phyloP scores from a whole-genome alignment of 805 yeast species.

The Dipodascus albidus region DNA sequence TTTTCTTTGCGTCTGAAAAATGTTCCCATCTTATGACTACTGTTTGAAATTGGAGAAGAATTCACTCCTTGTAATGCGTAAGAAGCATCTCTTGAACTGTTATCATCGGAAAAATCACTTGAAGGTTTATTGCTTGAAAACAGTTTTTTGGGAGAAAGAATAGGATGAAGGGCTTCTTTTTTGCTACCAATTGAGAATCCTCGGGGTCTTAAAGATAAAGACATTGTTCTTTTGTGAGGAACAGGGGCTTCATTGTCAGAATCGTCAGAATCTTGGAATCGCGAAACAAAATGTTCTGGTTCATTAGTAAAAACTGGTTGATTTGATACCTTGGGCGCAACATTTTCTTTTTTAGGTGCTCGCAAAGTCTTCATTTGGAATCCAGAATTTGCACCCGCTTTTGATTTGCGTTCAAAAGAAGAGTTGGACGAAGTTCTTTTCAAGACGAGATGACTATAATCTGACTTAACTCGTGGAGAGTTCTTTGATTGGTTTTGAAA shows the following conservation, averaged over 20 bases:
- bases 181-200: constrained; percentile 2
- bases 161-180: neutral
- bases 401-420: constrained; percentile 2
- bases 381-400: neutral
- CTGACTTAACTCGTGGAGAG: neutral
- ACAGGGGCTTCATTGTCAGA: neutral
- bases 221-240: neutral
- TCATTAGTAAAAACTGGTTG: neutral
- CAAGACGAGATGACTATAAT: neutral
- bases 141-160: neutral
- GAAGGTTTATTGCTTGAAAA: neutral
- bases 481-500: too few species aligned
- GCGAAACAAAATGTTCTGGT: neutral
- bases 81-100: neutral
- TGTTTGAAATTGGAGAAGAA: neutral
- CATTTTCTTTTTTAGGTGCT: neutral
- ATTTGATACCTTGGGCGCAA: neutral
- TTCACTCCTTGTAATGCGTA: neutral
- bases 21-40: too few species aligned
- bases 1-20: too few species aligned
- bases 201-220: neutral
- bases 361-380: constrained; percentile 2
- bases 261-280: neutral
- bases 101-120: neutral
- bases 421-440: constrained; percentile 4